Base-by-base conservation (phyloP, 2,329 filamentous ascomycete genomes). In the Hymenoscyphus infarciens region DNA sequence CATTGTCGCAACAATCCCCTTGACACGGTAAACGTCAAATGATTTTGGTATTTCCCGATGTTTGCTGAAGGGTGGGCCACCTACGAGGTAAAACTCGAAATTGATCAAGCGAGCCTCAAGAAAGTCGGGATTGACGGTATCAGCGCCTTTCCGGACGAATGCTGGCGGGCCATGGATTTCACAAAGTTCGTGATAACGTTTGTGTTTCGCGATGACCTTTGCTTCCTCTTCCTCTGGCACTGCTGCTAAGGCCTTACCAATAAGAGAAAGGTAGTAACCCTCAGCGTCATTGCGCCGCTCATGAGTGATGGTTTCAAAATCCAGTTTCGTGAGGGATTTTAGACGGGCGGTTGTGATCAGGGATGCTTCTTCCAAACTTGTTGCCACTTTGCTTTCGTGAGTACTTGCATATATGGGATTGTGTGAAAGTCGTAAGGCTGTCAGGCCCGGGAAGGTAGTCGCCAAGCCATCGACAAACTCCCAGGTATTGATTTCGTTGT, bases 241-340 rank as follows among this genome's bases (percentile, higher is more conserved):
- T 3, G 81, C 78, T 1, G 86, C 82, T 45, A 97, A 79, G 73
- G 95, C 90, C 66, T 87, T 87, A 11, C 84, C 90, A 63, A 97
- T 95, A 60, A 90, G 84, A 0, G 88, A 91, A 11, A 98, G 84
- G 74, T 99, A 99, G 75, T 96, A 99, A 71, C 94, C 88, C 70
- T 98, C 95, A 4, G 92, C 92, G 71, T 98, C 95, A 60, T 86
- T 82, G 19, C 94, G 86, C 74, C 98, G 93, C 52, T 88, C 85
- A 1, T 80, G 69, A 0, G 87, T 87, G 68, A 98, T 87, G 16
- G 79, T 78, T 66, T 87, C 87, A 74, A 90, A 92, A 73, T 95
- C 95, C 33, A 97, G 82, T 0, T 80, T 81, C 60, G 82, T 82
- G 10, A 98, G 82, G 1, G 79, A 78, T 1, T 83, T 82, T 1